phyloP scores from a whole-genome alignment of 1,284 basidiomycete genomes.

The Leccinum griseonigrum region DNA sequence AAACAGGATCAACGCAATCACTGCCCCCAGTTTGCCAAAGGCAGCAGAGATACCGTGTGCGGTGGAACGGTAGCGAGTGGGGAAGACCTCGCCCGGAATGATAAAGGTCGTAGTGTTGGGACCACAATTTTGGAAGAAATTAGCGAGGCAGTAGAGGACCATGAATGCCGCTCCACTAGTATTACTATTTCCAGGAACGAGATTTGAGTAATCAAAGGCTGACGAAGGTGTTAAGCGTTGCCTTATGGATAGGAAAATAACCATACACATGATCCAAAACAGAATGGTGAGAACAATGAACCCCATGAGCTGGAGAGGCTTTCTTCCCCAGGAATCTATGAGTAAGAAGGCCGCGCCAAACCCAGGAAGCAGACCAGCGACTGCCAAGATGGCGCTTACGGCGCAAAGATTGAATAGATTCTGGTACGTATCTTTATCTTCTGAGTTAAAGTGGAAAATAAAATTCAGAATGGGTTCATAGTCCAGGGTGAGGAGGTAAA shows the following conservation, averaged over 20 bases:
- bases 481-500: constrained; percentile 60
- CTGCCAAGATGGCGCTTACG: constrained; percentile 44
- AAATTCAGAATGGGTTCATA: constrained; percentile 38
- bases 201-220: constrained; percentile 53
- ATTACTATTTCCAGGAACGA: constrained; percentile 41
- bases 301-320: constrained; percentile 55
- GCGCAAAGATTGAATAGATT: constrained; percentile 29
- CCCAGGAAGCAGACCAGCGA: constrained; percentile 49
- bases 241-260: not conserved
- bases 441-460: constrained; percentile 4
- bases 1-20: constrained; percentile 47
- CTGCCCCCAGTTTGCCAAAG: constrained; percentile 64
- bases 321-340: constrained; percentile 49
- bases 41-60: constrained; percentile 69
- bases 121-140: constrained; percentile 56
- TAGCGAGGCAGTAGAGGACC: constrained; percentile 56
- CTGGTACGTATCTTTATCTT: constrained; percentile 18
- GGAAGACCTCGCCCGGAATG: constrained; percentile 70
- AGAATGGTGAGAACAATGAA: constrained; percentile 52
- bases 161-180: constrained; percentile 40
- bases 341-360: constrained; percentile 47
- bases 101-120: constrained; percentile 73
- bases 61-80: constrained; percentile 67
- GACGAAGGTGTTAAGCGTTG: not conserved
- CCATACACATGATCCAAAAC: constrained; percentile 45